Percentiles rank a stretch among this genome's conserved stretches.
Evolutionary conservation across 257 asterid genomes (phyloP).

Genomic region (Ilex aquifolium): DNA sequence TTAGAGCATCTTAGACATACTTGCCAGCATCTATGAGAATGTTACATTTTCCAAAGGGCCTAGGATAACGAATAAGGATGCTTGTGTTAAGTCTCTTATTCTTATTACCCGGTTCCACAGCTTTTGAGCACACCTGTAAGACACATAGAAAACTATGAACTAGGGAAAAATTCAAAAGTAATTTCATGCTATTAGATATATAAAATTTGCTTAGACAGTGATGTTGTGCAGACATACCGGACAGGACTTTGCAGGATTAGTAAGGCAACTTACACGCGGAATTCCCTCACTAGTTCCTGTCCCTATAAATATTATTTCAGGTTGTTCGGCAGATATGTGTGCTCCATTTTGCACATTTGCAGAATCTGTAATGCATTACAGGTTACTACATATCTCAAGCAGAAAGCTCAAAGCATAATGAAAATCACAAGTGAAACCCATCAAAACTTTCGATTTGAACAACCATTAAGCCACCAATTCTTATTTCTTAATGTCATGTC

Average conservation of each 20-base stretch:
- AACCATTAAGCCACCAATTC: no score
- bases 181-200: neutral
- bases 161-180: conserved; percentile 1
- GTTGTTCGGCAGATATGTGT: conserved; percentile 30
- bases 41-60: conserved; percentile 57
- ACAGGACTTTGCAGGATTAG: conserved; percentile 64
- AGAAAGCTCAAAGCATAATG: neutral
- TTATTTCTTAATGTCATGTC: no score
- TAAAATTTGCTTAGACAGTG: conserved; percentile 5
- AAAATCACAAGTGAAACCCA: no score
- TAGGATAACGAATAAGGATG: conserved; percentile 64
- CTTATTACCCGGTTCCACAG: conserved; percentile 66
- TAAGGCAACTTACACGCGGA: conserved; percentile 99
- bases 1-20: conserved; percentile 35
- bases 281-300: conserved; percentile 99
- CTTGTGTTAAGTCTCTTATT: conserved; percentile 93
- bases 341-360: conserved; percentile 26
- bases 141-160: neutral
- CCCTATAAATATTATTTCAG: conserved; percentile 80
- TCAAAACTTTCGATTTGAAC: no score
- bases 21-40: conserved; percentile 95
- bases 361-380: conserved; percentile 37
- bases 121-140: conserved; percentile 79
- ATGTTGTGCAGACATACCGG: conserved; percentile 38
- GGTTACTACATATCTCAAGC: neutral